A percentile compares a stretch with the other conserved stretches of the same genome.
Conservation (phyloP, 2,329 filamentous ascomycete species). For the Clarireedia paspali region DNA sequence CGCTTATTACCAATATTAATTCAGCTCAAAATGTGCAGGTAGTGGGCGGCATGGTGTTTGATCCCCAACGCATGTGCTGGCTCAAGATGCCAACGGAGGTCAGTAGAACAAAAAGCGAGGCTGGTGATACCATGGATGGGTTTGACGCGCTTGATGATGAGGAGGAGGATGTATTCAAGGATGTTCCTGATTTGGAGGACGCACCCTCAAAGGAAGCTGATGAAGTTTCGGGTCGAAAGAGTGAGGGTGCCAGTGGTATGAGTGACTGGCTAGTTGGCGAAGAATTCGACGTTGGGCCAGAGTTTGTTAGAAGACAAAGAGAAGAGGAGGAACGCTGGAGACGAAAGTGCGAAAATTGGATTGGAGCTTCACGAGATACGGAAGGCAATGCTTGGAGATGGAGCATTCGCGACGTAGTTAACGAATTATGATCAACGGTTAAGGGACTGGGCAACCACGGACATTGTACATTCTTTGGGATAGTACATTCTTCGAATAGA, state of each 20-base stretch:
- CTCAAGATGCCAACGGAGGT: conserved; percentile 57
- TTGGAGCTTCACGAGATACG: conserved; percentile 43
- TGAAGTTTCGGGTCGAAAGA: conserved; percentile 44
- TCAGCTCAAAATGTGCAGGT: conserved; percentile 82
- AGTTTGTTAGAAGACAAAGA: conserved; percentile 81
- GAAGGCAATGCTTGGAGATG: conserved; percentile 65
- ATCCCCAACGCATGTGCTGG: conserved; percentile 97
- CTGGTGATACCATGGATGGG: conserved; percentile 51
- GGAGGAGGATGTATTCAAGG: conserved; percentile 90
- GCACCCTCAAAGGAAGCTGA: conserved; percentile 27
- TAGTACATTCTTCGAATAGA: conserved; percentile 2
- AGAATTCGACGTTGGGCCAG: conserved; percentile 94
- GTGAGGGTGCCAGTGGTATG: conserved; percentile 38
- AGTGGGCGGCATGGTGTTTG: conserved; percentile 97
- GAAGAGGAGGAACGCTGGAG: conserved; percentile 91
- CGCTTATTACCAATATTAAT: conserved; percentile 86
- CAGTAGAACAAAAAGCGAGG: conserved; percentile 39
- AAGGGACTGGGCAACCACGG: not conserved
- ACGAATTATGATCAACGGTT: conserved; percentile 11
- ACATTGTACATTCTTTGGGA: conserved; percentile 10
- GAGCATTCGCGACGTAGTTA: conserved; percentile 58
- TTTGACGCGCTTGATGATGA: conserved; percentile 74
- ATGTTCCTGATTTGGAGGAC: conserved; percentile 87
- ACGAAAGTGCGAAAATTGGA: conserved; percentile 81
- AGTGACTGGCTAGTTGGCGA: conserved; percentile 83